Conservation (phyloP, 768 basidiomycete species). For the Lactarius hatsudake region DNA sequence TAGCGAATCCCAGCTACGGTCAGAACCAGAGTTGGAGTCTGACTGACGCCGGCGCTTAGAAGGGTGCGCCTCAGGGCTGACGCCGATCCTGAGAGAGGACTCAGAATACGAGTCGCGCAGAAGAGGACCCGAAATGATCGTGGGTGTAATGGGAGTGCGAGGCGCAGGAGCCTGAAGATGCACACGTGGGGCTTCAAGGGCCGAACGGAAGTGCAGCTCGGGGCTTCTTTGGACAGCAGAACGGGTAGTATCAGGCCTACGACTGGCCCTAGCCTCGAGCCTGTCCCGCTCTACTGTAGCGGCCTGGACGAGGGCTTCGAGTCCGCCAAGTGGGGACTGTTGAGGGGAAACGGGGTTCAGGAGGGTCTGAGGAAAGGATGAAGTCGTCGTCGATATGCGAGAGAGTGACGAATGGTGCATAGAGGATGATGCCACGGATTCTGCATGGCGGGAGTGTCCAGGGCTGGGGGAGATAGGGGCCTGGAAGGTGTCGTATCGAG, state of each 20-base stretch:
- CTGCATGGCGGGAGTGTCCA: constrained; percentile 19
- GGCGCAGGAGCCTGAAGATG: constrained; percentile 18
- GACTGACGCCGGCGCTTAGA: constrained; percentile 22
- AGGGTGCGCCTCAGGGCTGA: constrained; percentile 3
- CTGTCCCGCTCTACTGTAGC: constrained; percentile 64
- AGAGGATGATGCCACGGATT: constrained; percentile 12
- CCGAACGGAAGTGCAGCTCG: constrained; percentile 9
- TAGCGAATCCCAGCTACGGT: constrained; percentile 18
- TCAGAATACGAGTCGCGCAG: constrained; percentile 22
- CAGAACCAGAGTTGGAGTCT: constrained; percentile 8
- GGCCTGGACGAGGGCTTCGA: constrained; percentile 70
- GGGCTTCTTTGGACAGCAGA: constrained; percentile 12
- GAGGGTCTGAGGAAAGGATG: constrained; percentile 26
- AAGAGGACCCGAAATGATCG: constrained; percentile 14
- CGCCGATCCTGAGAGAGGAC: constrained; percentile 20
- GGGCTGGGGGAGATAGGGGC: constrained; percentile 15
- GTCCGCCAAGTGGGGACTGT: constrained; percentile 35
- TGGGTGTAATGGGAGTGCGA: constrained; percentile 10
- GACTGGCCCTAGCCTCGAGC: constrained; percentile 36
- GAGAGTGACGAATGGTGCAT: constrained; percentile 17
- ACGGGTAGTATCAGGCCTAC: constrained; percentile 10
- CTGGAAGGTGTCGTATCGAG: constrained; percentile 17
- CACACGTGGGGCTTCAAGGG: constrained; percentile 7
- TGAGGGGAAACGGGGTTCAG: constrained; percentile 30
- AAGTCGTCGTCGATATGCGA: constrained; percentile 15